Conservation (phyloP, 2,329 filamentous ascomycete genomes). For the Incumbomyces lentus region DNA sequence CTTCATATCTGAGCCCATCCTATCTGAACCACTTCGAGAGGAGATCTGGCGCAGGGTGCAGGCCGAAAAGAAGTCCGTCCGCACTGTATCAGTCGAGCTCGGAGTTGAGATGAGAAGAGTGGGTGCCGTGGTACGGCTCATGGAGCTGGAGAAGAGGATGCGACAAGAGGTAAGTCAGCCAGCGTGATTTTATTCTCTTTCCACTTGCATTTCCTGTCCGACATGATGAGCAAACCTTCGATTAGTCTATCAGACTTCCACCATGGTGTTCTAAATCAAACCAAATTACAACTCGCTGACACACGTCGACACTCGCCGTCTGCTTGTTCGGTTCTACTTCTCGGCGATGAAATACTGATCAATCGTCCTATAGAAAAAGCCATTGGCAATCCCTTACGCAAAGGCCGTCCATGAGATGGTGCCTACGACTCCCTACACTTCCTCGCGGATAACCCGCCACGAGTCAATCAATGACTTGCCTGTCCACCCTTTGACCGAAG, state of each 20-base stretch:
- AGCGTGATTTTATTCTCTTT: not conserved
- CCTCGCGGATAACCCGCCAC: slow-evolving; percentile 32
- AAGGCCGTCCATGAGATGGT: slow-evolving; percentile 71
- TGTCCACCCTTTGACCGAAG: slow-evolving; percentile 44
- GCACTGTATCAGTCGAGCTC: slow-evolving; percentile 65
- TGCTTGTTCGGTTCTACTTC: too few relatives aligned
- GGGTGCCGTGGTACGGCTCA: slow-evolving; percentile 73
- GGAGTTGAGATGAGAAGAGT: slow-evolving; percentile 74
- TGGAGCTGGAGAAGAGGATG: slow-evolving; percentile 77
- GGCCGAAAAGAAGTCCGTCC: slow-evolving; percentile 55
- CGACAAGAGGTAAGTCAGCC: slow-evolving; percentile 55
- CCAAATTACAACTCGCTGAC: slow-evolving; percentile 66
- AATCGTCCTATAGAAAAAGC: slow-evolving; percentile 52
- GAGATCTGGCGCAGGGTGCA: slow-evolving; percentile 63
- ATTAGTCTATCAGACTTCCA: slow-evolving; percentile 99
- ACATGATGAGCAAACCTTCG: slow-evolving; percentile 67
- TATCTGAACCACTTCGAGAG: slow-evolving; percentile 63
- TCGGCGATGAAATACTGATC: too few relatives aligned
- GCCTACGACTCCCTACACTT: slow-evolving; percentile 49
- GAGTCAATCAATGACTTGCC: slow-evolving; percentile 57
- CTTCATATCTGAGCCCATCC: slow-evolving; percentile 61
- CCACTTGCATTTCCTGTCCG: slow-evolving; percentile 4
- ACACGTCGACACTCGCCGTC: too few relatives aligned
- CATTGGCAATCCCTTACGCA: slow-evolving; percentile 64
- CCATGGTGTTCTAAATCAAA: slow-evolving; percentile 59